Base-by-base conservation (phyloP, 1,139 yeast species). In the Debaryomyces sp. region DNA sequence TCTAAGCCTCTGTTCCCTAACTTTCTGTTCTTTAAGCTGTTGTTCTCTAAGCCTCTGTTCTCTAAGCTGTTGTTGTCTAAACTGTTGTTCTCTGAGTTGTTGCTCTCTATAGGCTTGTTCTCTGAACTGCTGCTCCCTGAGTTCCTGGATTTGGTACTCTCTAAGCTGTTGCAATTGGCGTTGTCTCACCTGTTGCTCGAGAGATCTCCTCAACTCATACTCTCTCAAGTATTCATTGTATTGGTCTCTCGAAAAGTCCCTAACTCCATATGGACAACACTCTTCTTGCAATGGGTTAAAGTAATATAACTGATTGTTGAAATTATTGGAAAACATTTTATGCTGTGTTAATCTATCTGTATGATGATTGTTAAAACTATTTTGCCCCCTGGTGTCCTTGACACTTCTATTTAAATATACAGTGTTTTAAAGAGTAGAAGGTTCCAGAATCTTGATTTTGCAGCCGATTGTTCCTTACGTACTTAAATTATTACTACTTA, bases 1-100 rank as follows among this genome's bases (percentile, higher is more conserved):
- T 30, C 43, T 23, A 26, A 36, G 15, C 17, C 44, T 38, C 38
- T 45, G 12, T 23, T 29, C 44, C 49, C 44, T n/a, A n/a, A n/a
- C n/a, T n/a, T n/a, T n/a, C n/a, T n/a, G 37, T 8, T 32, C 43
- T 32, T 43, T 24, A 26, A 33, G 6, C n/a, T 41, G 32, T 38
- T 45, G n/a, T 23, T 29, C 44, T 50, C 44, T 34, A 41, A 5
- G 24, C 47, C n/a, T 22, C 46, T 51, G 30, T 50, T 46, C 50
- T 46, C 54, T 50, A 47, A 41, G 50, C 50, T 43, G 47, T 46
- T 51, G 51, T 48, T 46, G 39, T 48, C 50, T 47, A 30, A 41
- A 38, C 32, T 29, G 27, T 18, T 47, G 43, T 30, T 43, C 44
- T 27, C 33, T 41, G 10, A 18, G 39, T 35, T 47, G 49, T 22